A percentile compares a stretch with the other conserved stretches of the same genome.
Evolutionary conservation across 108 stramenopile genomes (phyloP).

Genomic region (Cylindrotheca fusiformis): DNA sequence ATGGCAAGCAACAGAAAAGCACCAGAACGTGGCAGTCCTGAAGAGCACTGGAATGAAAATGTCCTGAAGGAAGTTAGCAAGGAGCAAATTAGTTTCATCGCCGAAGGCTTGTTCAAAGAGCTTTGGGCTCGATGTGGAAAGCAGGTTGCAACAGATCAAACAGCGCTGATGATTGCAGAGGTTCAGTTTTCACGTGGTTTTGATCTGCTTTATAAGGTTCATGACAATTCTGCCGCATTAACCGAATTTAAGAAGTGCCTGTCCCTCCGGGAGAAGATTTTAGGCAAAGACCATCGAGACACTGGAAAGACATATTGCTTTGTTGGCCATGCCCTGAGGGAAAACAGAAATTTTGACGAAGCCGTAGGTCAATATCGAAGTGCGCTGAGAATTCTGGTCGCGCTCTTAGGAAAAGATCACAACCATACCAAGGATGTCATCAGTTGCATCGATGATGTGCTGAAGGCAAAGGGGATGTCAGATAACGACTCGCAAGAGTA

Average conservation of each 20-base stretch:
- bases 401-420: slow-evolving; percentile 37
- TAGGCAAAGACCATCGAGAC: slow-evolving; percentile 40
- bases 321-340: slow-evolving; percentile 37
- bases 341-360: slow-evolving; percentile 32
- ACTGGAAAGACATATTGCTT: slow-evolving; percentile 47
- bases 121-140: slow-evolving; percentile 41
- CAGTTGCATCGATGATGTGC: slow-evolving; percentile 37
- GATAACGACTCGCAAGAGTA: slow-evolving; percentile 26
- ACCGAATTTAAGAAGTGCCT: slow-evolving; percentile 34
- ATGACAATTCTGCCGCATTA: slow-evolving; percentile 37
- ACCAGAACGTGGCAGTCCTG: slow-evolving; percentile 29
- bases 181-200: slow-evolving; percentile 38
- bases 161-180: slow-evolving; percentile 31
- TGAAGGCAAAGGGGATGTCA: slow-evolving; percentile 33
- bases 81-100: slow-evolving; percentile 40
- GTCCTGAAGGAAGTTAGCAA: slow-evolving; percentile 37
- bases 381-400: slow-evolving; percentile 32
- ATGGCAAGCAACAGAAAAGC: not conserved
- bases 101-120: slow-evolving; percentile 40
- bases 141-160: slow-evolving; percentile 37
- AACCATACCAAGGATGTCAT: slow-evolving; percentile 44
- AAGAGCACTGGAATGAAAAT: slow-evolving; percentile 34
- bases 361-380: slow-evolving; percentile 37
- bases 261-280: slow-evolving; percentile 31
- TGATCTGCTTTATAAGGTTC: slow-evolving; percentile 32